Percentiles rank a stretch among this genome's conserved stretches.
Evolutionary conservation across 2,329 filamentous ascomycete species (phyloP).

Genomic region (Monilinia fructigena): DNA sequence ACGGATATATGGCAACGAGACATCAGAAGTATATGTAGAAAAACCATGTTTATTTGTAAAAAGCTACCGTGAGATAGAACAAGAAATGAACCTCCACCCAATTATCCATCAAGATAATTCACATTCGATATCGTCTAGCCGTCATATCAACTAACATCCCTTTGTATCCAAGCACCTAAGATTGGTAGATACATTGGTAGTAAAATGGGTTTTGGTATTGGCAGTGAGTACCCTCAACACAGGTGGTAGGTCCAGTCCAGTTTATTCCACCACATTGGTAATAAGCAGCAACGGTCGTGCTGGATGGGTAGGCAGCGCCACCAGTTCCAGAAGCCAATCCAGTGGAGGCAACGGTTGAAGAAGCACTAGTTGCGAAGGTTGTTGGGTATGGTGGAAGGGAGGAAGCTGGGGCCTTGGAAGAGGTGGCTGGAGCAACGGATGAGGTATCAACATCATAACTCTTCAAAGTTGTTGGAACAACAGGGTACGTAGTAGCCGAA

Average conservation of each 20-base stretch:
- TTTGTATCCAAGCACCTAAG: not conserved
- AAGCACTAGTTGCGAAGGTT: conserved; percentile 8
- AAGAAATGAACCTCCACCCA: conserved; percentile 21
- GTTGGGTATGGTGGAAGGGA: conserved; percentile 20
- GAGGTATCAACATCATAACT: conserved; percentile 1
- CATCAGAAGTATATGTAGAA: not conserved
- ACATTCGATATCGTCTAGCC: not conserved
- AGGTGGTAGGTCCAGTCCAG: conserved; percentile 28
- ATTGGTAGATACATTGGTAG: conserved; percentile 19
- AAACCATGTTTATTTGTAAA: conserved; percentile 16
- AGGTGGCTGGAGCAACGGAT: conserved; percentile 4
- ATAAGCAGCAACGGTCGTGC: conserved; percentile 19
- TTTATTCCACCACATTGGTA: conserved; percentile 33
- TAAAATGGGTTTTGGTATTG: conserved; percentile 29
- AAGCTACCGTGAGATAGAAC: conserved; percentile 18
- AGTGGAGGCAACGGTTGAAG: conserved; percentile 13
- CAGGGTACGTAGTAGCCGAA: not conserved
- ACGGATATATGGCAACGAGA: not conserved
- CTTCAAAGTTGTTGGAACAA: conserved; percentile 10
- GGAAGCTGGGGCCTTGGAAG: conserved; percentile 2
- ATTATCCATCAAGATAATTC: conserved; percentile 13
- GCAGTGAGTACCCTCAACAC: conserved; percentile 27
- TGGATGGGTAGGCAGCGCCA: conserved; percentile 1
- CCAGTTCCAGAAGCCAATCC: conserved; percentile 21
- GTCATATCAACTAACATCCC: not conserved